These are phyloP conservation scores for Dioscorea dumetorum DNA, from an alignment of 106 monocot genomes.

Conservation along the genomic window DNA sequence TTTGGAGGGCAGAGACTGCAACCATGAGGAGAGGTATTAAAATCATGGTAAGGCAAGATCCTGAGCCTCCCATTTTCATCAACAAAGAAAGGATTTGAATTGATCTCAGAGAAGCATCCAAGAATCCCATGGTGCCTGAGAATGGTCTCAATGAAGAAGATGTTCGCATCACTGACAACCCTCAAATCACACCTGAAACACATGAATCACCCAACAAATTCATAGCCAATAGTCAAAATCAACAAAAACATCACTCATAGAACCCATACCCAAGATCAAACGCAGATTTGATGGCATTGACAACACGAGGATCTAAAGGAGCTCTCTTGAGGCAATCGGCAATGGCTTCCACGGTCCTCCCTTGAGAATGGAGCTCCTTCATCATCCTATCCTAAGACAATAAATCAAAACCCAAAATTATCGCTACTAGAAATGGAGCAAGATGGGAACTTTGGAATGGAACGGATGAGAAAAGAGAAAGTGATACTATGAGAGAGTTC, in stretches of 20 bases:
- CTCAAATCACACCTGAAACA: conserved; percentile 27
- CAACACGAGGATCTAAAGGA: conserved; percentile 19
- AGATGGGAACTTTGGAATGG: background rate
- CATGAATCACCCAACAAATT: background rate
- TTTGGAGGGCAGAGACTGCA: conserved; percentile 31
- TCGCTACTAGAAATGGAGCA: no score
- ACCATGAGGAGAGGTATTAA: conserved; percentile 16
- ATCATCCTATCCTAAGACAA: conserved; percentile 28
- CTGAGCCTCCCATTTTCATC: conserved; percentile 30
- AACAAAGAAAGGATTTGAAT: conserved; percentile 25
- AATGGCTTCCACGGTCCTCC: conserved; percentile 17
- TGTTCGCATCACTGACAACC: conserved; percentile 37
- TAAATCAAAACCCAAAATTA: background rate
- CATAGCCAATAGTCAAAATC: background rate
- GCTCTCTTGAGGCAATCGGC: conserved; percentile 15
- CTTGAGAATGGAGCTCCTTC: conserved; percentile 21
- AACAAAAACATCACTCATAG: background rate
- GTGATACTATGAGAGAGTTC: conserved; percentile 1
- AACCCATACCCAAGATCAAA: conserved; percentile 23
- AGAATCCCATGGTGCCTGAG: conserved; percentile 27
- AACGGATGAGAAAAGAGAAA: background rate
- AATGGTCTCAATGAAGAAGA: conserved; percentile 28
- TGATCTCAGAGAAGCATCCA: conserved; percentile 30
- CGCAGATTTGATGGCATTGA: conserved; percentile 25
- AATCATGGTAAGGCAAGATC: conserved; percentile 27